Conservation (phyloP, 495 filamentous ascomycete species). For the Neurospora sp. region DNA sequence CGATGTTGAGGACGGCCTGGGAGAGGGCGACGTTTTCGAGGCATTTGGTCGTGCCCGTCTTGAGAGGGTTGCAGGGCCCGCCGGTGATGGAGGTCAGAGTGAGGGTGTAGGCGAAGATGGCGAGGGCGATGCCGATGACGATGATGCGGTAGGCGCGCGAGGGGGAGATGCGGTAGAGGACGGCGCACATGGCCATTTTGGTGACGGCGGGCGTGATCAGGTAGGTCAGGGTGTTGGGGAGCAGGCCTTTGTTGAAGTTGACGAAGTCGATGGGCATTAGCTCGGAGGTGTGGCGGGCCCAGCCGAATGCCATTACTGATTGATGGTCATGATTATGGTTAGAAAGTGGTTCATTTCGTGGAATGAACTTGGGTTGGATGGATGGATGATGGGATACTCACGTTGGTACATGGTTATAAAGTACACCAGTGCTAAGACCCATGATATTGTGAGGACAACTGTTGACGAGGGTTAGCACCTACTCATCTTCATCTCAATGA, state of each 20-base stretch:
- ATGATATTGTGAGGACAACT: constrained; percentile 6
- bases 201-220: constrained; percentile 13
- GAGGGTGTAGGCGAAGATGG: constrained; percentile 10
- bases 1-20: constrained; percentile 30
- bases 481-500: not conserved
- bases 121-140: constrained; percentile 6
- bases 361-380: no score
- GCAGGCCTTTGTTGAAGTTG: constrained; percentile 8
- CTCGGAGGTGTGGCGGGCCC: constrained; percentile 6
- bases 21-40: constrained; percentile 18
- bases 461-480: not conserved
- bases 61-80: constrained; percentile 11
- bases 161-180: constrained; percentile 11
- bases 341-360: not conserved
- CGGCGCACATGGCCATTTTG: constrained; percentile 13
- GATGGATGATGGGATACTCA: not conserved
- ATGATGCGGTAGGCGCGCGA: constrained; percentile 2
- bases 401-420: constrained; percentile 1
- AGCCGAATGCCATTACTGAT: constrained; percentile 7
- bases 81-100: constrained; percentile 9
- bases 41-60: constrained; percentile 5
- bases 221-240: constrained; percentile 12
- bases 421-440: constrained; percentile 2
- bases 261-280: constrained; percentile 1
- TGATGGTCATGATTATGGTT: not conserved